Conservation (phyloP, 352 stramenopile genomes). For the Peronospora destructor region DNA sequence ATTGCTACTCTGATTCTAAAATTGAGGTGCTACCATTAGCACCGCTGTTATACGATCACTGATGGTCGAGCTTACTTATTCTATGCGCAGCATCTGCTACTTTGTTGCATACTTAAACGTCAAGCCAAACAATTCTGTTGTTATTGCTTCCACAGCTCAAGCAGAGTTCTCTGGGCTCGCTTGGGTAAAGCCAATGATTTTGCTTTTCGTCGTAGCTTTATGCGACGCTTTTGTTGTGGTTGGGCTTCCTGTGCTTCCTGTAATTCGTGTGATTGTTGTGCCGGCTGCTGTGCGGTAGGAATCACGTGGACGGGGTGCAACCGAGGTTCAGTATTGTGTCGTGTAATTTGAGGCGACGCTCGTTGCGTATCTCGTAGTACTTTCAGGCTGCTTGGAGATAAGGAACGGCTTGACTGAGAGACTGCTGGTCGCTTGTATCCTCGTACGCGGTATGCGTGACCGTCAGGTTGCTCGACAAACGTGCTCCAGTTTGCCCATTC, state of each 20-base stretch:
- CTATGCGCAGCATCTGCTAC: conserved; percentile 7
- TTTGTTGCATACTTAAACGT: background rate
- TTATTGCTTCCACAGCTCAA: conserved; percentile 35
- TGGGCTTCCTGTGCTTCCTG: conserved; percentile 3
- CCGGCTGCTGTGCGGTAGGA: conserved; percentile 8
- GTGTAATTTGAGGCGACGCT: conserved; percentile 24
- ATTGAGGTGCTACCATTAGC: conserved; percentile 8
- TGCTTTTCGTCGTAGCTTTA: conserved; percentile 16
- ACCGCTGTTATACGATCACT: conserved; percentile 1
- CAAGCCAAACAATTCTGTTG: background rate
- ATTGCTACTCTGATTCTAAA: conserved; percentile 9
- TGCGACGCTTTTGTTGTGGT: conserved; percentile 10
- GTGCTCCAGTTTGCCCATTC: conserved; percentile 31
- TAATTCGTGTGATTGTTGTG: conserved; percentile 8
- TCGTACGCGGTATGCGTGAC: conserved; percentile 27
- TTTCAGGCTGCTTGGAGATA: conserved; percentile 9
- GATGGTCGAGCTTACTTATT: conserved; percentile 3
- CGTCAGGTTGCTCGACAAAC: conserved; percentile 30
- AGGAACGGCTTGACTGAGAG: background rate
- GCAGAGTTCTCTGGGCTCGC: conserved; percentile 31
- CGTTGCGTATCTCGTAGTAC: conserved; percentile 3
- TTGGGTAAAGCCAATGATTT: conserved; percentile 7
- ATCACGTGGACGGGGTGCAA: conserved; percentile 19
- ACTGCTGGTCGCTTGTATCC: conserved; percentile 4
- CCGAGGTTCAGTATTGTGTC: conserved; percentile 17